phyloP scores from a whole-genome alignment of 2,329 filamentous ascomycete genomes.

The Exophiala sp. region DNA sequence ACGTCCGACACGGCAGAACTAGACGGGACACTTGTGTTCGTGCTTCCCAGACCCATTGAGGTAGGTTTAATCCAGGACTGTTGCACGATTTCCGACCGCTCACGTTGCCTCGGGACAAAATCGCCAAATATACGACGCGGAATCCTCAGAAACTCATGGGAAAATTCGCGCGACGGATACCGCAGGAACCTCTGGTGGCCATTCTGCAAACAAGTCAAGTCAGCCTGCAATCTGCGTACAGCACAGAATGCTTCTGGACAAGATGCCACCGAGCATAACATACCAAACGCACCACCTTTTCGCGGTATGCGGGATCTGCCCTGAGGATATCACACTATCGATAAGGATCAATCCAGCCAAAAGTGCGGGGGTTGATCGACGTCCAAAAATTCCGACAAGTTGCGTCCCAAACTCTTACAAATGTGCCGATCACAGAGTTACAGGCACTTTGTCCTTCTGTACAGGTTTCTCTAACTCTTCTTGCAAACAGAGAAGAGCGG shows the following conservation, averaged over 20 bases:
- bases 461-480: too few relatives aligned
- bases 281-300: slow-evolving; percentile 9
- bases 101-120: too few relatives aligned
- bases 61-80: too few relatives aligned
- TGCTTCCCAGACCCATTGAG: too few relatives aligned
- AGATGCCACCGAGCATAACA: background rate
- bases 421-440: background rate
- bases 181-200: too few relatives aligned
- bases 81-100: background rate
- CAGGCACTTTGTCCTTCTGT: too few relatives aligned
- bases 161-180: background rate
- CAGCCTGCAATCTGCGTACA: too few relatives aligned
- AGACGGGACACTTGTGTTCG: slow-evolving; percentile 3
- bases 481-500: background rate
- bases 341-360: slow-evolving; percentile 16
- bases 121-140: too few relatives aligned
- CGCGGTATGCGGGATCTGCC: background rate
- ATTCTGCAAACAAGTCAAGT: too few relatives aligned
- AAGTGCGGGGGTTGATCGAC: slow-evolving; percentile 16
- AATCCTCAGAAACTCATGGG: slow-evolving; percentile 1
- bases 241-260: too few relatives aligned
- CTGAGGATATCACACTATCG: slow-evolving; percentile 12
- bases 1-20: slow-evolving; percentile 10
- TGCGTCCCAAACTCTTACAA: background rate
- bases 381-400: background rate